Evolutionary conservation across 805 yeast species (phyloP), one percentile per base, ranked within the genome.

Genomic region (Metschnikowia continentalis): DNA sequence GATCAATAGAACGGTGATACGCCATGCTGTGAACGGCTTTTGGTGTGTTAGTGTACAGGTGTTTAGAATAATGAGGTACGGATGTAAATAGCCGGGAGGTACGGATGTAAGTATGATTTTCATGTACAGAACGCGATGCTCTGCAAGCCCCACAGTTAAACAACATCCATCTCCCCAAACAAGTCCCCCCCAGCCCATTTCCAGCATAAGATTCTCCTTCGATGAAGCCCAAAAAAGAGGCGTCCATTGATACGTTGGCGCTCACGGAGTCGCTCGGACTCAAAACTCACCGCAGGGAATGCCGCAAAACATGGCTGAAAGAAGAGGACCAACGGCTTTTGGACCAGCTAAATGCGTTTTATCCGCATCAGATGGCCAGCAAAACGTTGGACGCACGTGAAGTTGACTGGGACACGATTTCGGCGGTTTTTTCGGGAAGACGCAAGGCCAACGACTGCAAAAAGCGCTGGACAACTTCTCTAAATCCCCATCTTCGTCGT

Each of bases 401-500:
- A 0, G 75, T 86, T 8, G 76, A 82, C 48, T 87, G 95, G 95
- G 88, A 83, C 32, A 53, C 55, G 48, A 75, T 84, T 38, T 79
- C 84, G 13, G 56, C 72, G 55, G 57, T 70, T 53, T 61, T 77
- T 70, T 69, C 75, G 55, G 61, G 72, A 35, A 37, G 39, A 8
- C 65, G 96, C 48, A 84, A 86, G 59, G 77, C 89, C 11, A 89
- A 87, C 60, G 96, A 90, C 63, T 87, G 96, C 62, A 78, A 90
- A 35, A 90, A 90, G 65, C 71, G 97, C 51, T 91, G 97, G 97
- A 72, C 81, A 15, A 86, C 85, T 55, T 88, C 96, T 1, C 68
- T 91, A 38, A 94, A 90, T 65, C 97, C 97, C 2, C 80, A 76
- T 52, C 71, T 91, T 53, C 79, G 82, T 49, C 87, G 88, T 57